A percentile compares a stretch with the other conserved stretches of the same genome.
These are phyloP conservation scores for Plasmodium malariae DNA, from an alignment of 169 alveolate species.

Conservation along the genomic window DNA sequence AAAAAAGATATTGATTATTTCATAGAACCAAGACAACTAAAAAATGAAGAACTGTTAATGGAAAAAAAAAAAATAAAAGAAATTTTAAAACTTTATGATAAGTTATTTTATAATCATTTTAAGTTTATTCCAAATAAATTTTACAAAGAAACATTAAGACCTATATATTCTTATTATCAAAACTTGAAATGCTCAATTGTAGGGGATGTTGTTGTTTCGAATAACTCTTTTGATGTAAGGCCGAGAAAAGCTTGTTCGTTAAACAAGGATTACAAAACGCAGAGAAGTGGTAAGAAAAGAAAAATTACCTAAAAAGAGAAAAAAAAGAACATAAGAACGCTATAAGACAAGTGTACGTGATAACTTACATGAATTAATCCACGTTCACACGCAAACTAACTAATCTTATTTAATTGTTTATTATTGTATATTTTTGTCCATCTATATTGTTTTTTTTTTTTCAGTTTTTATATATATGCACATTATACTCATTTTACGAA, in stretches of 20 bases:
- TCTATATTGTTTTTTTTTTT: too few species aligned
- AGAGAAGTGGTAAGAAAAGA: slow-evolving; percentile 22
- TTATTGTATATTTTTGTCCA: too few species aligned
- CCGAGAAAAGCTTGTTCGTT: slow-evolving; percentile 17
- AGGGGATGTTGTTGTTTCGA: slow-evolving; percentile 13
- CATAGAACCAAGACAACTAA: not conserved
- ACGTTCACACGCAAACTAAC: too few species aligned
- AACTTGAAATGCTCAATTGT: slow-evolving; percentile 44
- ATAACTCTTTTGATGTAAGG: slow-evolving; percentile 17
- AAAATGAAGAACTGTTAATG: slow-evolving; percentile 41
- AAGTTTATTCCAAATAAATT: slow-evolving; percentile 72
- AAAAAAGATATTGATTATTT: slow-evolving; percentile 41
- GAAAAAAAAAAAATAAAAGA: slow-evolving; percentile 77
- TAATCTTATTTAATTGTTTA: too few species aligned
- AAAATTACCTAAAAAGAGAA: too few species aligned
- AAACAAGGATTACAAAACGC: slow-evolving; percentile 24
- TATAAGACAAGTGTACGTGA: not conserved
- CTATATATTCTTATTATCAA: slow-evolving; percentile 74
- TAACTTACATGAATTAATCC: too few species aligned
- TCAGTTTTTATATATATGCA: too few species aligned
- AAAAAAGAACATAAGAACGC: not conserved
- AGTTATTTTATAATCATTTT: slow-evolving; percentile 70
- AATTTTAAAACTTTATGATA: slow-evolving; percentile 75
- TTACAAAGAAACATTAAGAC: slow-evolving; percentile 75
- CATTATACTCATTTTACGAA: too few species aligned